A percentile compares a stretch with the other conserved stretches of the same genome.
phyloP scores from a whole-genome alignment of 1,284 basidiomycete genomes.

The Moesziomyces globuligerus region DNA sequence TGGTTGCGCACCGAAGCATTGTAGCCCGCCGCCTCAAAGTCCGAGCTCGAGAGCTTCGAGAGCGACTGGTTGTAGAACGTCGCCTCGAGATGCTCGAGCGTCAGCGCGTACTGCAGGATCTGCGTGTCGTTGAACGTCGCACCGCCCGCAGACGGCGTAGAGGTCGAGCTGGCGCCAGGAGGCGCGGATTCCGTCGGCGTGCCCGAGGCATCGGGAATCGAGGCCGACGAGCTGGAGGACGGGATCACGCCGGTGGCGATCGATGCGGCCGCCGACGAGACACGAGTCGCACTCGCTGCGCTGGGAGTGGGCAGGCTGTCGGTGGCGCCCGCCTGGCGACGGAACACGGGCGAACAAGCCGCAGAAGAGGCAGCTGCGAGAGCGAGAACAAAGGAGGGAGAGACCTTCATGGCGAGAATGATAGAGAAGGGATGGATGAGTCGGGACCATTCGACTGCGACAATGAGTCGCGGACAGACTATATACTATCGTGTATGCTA shows the following conservation, averaged over 20 bases:
- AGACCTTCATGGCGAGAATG: constrained; percentile 31
- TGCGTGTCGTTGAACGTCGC: constrained; percentile 46
- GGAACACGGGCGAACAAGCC: constrained; percentile 22
- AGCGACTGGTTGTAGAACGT: constrained; percentile 52
- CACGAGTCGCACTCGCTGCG: constrained; percentile 3
- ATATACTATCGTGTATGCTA: constrained; percentile 13
- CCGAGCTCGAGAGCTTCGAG: constrained; percentile 25
- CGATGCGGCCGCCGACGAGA: neutral
- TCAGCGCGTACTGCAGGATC: constrained; percentile 55
- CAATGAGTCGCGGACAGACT: too few relatives aligned
- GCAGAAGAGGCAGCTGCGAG: constrained; percentile 29
- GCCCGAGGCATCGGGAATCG: too few relatives aligned
- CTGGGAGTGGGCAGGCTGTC: constrained; percentile 5
- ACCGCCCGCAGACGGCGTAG: neutral
- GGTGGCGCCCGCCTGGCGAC: constrained; percentile 12
- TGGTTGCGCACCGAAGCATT: constrained; percentile 43
- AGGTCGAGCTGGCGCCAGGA: neutral
- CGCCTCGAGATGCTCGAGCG: constrained; percentile 58
- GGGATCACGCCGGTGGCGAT: neutral
- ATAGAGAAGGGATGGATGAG: too few relatives aligned
- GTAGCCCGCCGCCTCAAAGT: constrained; percentile 41
- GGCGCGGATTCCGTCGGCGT: neutral
- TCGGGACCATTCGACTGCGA: too few relatives aligned
- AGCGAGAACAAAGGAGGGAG: constrained; percentile 30
- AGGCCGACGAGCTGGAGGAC: neutral